Evolutionary conservation across 129 eudicot genomes (phyloP).

Genomic region (Saposhnikovia divaricata): DNA sequence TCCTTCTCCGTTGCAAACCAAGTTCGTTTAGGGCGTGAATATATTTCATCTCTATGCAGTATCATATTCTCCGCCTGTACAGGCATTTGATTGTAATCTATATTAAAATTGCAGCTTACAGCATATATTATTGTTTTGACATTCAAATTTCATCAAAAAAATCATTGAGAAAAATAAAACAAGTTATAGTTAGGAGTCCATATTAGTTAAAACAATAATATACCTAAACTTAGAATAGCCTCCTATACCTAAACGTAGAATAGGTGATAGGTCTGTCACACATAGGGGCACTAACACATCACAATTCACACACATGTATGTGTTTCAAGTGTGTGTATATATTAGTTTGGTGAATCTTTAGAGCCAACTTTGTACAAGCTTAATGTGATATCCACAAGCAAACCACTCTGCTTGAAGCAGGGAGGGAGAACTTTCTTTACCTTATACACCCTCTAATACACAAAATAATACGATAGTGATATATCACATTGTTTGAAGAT

Average conservation of each 20-base stretch:
- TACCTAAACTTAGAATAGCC: no score
- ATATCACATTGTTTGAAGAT: background rate
- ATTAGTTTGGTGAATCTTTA: background rate
- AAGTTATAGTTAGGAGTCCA: background rate
- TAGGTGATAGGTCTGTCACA: constrained; percentile 1
- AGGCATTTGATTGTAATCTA: constrained; percentile 9
- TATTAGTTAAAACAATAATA: background rate
- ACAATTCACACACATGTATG: background rate
- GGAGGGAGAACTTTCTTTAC: background rate
- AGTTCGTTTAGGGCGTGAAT: constrained; percentile 83
- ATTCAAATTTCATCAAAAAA: background rate
- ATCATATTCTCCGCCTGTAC: constrained; percentile 93
- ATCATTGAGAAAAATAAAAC: background rate
- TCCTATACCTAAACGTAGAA: constrained; percentile 5
- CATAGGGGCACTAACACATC: background rate
- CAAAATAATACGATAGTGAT: background rate
- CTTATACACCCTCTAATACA: background rate
- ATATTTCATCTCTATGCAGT: constrained; percentile 72
- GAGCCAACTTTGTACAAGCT: background rate
- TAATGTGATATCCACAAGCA: background rate
- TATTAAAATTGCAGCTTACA: background rate
- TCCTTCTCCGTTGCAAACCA: constrained; percentile 90
- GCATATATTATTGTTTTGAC: background rate
- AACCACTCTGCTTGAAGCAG: background rate
- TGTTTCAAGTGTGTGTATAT: background rate